Evolutionary conservation across 768 basidiomycete species (phyloP).

Genomic region (Dioszegia hungarica): DNA sequence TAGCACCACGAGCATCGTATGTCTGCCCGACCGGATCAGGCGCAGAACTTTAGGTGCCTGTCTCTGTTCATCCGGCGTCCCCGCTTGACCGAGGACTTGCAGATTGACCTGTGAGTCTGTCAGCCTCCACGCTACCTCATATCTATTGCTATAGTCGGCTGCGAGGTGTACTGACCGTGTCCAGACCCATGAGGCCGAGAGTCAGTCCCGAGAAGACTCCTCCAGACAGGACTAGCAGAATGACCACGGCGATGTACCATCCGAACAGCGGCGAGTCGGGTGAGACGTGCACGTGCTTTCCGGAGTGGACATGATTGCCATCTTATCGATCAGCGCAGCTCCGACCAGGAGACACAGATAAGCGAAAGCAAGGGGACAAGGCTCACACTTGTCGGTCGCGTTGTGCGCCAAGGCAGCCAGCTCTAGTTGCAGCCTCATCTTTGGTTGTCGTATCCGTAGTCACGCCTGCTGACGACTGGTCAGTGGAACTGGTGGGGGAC

Average conservation of each 20-base stretch:
- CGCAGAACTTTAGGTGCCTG: constrained; percentile 35
- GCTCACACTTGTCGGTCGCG: not conserved
- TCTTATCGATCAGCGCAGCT: not conserved
- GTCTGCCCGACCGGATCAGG: constrained; percentile 29
- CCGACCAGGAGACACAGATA: too few species aligned
- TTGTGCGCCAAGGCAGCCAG: not conserved
- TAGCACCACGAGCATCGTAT: constrained; percentile 40
- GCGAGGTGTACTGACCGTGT: too few species aligned
- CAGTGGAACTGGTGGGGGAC: not conserved
- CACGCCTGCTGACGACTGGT: not conserved
- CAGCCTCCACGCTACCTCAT: too few species aligned
- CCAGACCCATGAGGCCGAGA: constrained; percentile 38
- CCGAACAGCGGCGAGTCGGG: constrained; percentile 25
- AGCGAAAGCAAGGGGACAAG: not conserved
- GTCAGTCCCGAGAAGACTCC: constrained; percentile 38
- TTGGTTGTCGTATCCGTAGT: too few species aligned
- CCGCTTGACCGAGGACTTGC: constrained; percentile 35
- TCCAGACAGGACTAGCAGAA: constrained; percentile 28
- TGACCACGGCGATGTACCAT: constrained; percentile 32
- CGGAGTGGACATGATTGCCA: constrained; percentile 1
- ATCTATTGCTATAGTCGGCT: too few species aligned
- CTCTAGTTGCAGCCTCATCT: not conserved
- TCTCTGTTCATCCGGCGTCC: constrained; percentile 26
- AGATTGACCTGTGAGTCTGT: constrained; percentile 36
- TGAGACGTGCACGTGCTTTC: constrained; percentile 32